Conservation (phyloP, 257 asterid species). For the Lycium ferocissimum region DNA sequence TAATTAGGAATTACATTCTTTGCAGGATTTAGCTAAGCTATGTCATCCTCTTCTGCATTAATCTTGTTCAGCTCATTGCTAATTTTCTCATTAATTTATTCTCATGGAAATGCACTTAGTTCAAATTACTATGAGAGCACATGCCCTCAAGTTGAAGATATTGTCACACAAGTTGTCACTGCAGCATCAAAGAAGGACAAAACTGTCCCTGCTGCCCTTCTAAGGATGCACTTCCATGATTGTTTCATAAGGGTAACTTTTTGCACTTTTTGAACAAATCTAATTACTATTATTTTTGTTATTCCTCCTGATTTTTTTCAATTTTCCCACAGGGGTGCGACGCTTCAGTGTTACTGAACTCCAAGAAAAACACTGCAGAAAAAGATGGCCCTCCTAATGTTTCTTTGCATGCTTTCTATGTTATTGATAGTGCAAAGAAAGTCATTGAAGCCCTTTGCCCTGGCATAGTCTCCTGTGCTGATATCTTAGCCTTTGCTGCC, state of each 20-base stretch:
- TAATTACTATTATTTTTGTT: background rate
- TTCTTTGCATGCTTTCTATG: slow-evolving; percentile 40
- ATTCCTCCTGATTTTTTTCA: background rate
- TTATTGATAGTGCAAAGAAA: slow-evolving; percentile 40
- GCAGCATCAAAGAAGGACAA: slow-evolving; percentile 27
- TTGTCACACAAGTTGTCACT: slow-evolving; percentile 19
- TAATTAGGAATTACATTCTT: background rate
- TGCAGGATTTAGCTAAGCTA: background rate
- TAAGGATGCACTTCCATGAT: slow-evolving; percentile 40
- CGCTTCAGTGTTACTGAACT: slow-evolving; percentile 39
- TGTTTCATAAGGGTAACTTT: slow-evolving; percentile 36
- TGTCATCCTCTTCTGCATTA: slow-evolving; percentile 18
- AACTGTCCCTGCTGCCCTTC: slow-evolving; percentile 36
- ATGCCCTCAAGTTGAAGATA: slow-evolving; percentile 32
- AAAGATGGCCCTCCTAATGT: slow-evolving; percentile 40
- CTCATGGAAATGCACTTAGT: slow-evolving; percentile 45
- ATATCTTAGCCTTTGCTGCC: slow-evolving; percentile 41
- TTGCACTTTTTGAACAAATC: background rate
- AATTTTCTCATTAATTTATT: slow-evolving; percentile 28
- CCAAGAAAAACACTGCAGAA: slow-evolving; percentile 38
- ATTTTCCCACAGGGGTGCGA: slow-evolving; percentile 37
- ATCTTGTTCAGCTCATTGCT: slow-evolving; percentile 20
- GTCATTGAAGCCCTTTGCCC: slow-evolving; percentile 40
- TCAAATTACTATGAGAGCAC: slow-evolving; percentile 42
- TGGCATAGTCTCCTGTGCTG: slow-evolving; percentile 39